A percentile compares a stretch with the other conserved stretches of the same genome.
Conservation (phyloP, 371 early-diverging fungal genomes). For the Enteropsectra breve region DNA sequence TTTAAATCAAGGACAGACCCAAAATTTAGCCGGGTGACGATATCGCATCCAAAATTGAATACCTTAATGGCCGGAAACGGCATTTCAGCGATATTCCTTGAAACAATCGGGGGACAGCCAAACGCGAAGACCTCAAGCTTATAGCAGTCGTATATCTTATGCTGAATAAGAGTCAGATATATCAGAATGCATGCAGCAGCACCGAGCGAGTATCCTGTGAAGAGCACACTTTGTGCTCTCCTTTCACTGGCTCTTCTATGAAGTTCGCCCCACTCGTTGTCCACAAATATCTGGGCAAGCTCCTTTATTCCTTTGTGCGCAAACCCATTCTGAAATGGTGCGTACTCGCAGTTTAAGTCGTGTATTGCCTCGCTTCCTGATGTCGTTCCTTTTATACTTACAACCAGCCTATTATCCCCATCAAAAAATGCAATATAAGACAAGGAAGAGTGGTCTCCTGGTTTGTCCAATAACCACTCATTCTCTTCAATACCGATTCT, state of each 20-base stretch:
- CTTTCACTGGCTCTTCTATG: constrained; percentile 13
- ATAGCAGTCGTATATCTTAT: constrained; percentile 1
- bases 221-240: constrained; percentile 25
- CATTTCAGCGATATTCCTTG: constrained; percentile 30
- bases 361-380: constrained; percentile 34
- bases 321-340: constrained; percentile 46
- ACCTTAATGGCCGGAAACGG: constrained; percentile 21
- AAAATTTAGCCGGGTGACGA: constrained; percentile 49
- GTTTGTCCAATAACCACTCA: neutral
- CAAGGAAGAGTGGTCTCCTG: neutral
- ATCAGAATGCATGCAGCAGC: constrained; percentile 52
- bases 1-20: constrained; percentile 57
- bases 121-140: constrained; percentile 31
- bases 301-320: constrained; percentile 54
- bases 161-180: constrained; percentile 34
- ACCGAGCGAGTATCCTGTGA: constrained; percentile 59
- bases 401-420: constrained; percentile 17
- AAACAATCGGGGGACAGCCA: constrained; percentile 42
- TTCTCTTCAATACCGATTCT: constrained; percentile 8
- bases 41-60: constrained; percentile 55
- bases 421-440: constrained; percentile 13
- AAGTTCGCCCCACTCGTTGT: constrained; percentile 28
- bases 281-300: constrained; percentile 45
- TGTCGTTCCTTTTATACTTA: constrained; percentile 54
- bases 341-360: constrained; percentile 46